Evolutionary conservation across 208 protist species (phyloP).

Genomic region (Novymonas esmeraldas): DNA sequence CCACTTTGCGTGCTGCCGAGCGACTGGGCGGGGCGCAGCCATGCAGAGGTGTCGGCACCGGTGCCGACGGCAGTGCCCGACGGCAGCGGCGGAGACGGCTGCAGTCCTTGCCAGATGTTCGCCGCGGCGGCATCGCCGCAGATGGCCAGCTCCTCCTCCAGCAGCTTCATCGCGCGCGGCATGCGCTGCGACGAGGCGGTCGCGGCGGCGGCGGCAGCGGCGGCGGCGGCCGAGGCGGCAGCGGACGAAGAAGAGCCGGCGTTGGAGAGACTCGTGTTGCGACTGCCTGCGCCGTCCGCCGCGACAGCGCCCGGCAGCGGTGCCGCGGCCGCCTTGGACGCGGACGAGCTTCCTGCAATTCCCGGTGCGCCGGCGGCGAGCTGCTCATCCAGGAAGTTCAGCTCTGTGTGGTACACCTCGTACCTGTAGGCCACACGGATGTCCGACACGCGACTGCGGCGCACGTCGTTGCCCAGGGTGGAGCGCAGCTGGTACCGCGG

Average conservation of each 20-base stretch:
- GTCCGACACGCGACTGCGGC: conserved; percentile 96
- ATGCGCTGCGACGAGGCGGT: conserved; percentile 36
- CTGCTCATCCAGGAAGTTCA: conserved; percentile 86
- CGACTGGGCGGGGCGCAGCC: background rate
- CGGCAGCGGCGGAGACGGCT: background rate
- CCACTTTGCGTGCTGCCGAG: background rate
- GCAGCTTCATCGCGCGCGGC: conserved; percentile 71
- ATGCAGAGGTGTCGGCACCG: background rate
- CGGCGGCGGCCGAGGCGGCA: background rate
- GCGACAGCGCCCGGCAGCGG: too few species aligned
- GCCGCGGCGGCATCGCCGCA: conserved; percentile 48
- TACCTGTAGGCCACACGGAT: conserved; percentile 95
- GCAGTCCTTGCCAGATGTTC: conserved; percentile 2
- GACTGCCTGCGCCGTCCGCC: background rate
- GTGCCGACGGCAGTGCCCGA: background rate
- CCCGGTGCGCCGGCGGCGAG: conserved; percentile 26
- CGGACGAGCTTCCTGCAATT: background rate
- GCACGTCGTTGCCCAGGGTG: conserved; percentile 93
- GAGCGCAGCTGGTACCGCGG: conserved; percentile 88
- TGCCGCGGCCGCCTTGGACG: background rate
- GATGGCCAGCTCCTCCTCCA: conserved; percentile 74
- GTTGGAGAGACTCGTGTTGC: background rate
- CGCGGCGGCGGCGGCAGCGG: background rate
- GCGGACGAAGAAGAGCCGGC: background rate
- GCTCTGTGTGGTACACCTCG: conserved; percentile 93